A percentile compares a stretch with the other conserved stretches of the same genome.
These are phyloP conservation scores for Orobanche coerulescens DNA, from an alignment of 257 asterid species.

Conservation along the genomic window DNA sequence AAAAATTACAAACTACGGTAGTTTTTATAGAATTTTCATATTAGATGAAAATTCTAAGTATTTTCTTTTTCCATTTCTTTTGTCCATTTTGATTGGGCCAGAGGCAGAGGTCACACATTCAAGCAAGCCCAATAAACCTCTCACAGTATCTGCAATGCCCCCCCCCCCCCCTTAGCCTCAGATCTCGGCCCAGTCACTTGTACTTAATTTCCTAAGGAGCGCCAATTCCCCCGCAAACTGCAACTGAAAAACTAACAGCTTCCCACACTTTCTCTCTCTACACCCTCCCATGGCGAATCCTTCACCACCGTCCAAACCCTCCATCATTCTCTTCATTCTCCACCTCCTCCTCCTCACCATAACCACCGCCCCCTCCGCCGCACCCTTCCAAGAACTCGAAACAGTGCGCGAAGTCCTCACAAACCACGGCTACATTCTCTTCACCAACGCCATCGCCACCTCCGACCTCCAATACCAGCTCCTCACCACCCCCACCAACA, in stretches of 20 bases:
- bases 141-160: background rate
- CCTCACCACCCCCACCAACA: conserved; percentile 23
- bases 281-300: conserved; percentile 15
- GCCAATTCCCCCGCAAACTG: conserved; percentile 22
- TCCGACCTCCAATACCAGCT: conserved; percentile 56
- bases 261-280: conserved; percentile 16
- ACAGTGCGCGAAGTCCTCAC: conserved; percentile 30
- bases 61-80: too few relatives aligned
- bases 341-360: conserved; percentile 9
- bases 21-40: too few relatives aligned
- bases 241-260: conserved; percentile 20
- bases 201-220: background rate
- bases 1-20: too few relatives aligned
- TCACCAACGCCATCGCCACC: conserved; percentile 58
- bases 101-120: background rate
- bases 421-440: conserved; percentile 45
- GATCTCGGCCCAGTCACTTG: background rate
- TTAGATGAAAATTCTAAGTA: too few relatives aligned
- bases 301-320: conserved; percentile 13
- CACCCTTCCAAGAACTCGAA: conserved; percentile 24
- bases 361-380: conserved; percentile 12
- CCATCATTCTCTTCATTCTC: conserved; percentile 22
- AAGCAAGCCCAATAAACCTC: background rate
- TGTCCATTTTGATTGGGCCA: too few relatives aligned
- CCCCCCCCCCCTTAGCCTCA: too few relatives aligned